Conservation (phyloP, 2,329 filamentous ascomycete species). For the Sclerotinia nivalis region DNA sequence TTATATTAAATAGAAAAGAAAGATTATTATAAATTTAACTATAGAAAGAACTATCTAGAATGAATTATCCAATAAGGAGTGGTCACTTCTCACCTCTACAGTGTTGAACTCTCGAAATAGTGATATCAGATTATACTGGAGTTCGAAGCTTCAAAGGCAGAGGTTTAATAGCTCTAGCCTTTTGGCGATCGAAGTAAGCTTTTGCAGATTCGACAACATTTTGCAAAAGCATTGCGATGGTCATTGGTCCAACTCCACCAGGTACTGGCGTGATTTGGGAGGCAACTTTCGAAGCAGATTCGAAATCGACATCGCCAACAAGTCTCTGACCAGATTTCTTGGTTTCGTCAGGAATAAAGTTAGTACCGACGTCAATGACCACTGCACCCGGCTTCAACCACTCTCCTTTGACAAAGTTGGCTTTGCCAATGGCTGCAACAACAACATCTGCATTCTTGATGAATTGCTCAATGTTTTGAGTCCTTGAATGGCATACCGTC, state of each 20-base stretch:
- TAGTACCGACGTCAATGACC: conserved; percentile 96
- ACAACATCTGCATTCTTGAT: conserved; percentile 86
- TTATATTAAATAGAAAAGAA: too few species aligned
- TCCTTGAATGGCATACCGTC: conserved; percentile 93
- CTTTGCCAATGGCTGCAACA: conserved; percentile 85
- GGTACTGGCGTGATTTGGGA: conserved; percentile 95
- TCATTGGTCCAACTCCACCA: conserved; percentile 97
- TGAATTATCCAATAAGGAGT: too few species aligned
- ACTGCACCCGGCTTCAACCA: conserved; percentile 95
- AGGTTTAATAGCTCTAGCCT: conserved; percentile 74
- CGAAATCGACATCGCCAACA: conserved; percentile 93
- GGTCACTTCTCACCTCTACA: too few species aligned
- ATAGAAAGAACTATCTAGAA: too few species aligned
- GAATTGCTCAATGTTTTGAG: conserved; percentile 68
- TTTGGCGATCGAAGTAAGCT: conserved; percentile 79
- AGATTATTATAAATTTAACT: too few species aligned
- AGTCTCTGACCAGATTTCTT: conserved; percentile 92
- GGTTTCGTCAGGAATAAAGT: conserved; percentile 84
- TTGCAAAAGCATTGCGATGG: conserved; percentile 94
- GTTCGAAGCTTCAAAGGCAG: conserved; percentile 77
- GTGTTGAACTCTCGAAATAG: conserved; percentile 83
- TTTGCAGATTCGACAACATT: conserved; percentile 90
- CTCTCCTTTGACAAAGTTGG: conserved; percentile 87
- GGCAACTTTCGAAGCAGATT: conserved; percentile 78
- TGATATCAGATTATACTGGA: conserved; percentile 95